Conservation (phyloP, 169 alveolate genomes). For the Plasmodium berghei region DNA sequence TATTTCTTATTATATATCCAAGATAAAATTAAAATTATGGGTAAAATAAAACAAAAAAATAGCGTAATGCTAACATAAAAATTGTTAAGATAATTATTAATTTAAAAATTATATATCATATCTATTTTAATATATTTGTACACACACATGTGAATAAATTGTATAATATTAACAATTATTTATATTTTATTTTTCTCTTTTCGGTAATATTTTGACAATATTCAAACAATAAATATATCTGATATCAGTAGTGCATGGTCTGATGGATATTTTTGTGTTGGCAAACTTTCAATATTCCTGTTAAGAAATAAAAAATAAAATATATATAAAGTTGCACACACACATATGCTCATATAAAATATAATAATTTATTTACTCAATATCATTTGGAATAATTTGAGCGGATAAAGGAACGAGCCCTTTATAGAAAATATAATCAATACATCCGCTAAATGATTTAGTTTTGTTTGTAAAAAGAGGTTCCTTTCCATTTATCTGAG, state of each 20-base stretch:
- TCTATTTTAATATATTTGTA: not conserved
- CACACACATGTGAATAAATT: not conserved
- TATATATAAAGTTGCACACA: not conserved
- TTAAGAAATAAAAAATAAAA: conserved; percentile 5
- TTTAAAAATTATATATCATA: not conserved
- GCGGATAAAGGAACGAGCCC: conserved; percentile 50
- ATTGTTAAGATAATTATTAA: too few relatives aligned
- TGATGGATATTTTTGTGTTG: conserved; percentile 26
- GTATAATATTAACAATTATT: not conserved
- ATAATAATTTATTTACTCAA: not conserved
- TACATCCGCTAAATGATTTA: conserved; percentile 14
- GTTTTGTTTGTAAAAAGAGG: conserved; percentile 60
- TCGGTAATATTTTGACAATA: too few relatives aligned
- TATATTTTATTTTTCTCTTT: too few relatives aligned
- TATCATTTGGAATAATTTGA: conserved; percentile 17
- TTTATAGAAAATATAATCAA: conserved; percentile 52
- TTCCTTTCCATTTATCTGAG: conserved; percentile 53
- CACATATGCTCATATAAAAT: not conserved
- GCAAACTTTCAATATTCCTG: conserved; percentile 27
- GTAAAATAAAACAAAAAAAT: too few relatives aligned
- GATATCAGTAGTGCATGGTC: conserved; percentile 31
- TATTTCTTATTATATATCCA: too few relatives aligned
- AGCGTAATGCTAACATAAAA: too few relatives aligned
- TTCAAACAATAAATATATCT: conserved; percentile 43
- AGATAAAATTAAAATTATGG: too few relatives aligned